These are phyloP conservation scores for Entophlyctis luteolus DNA, from an alignment of 192 early-diverging fungal species.

Conservation along the genomic window DNA sequence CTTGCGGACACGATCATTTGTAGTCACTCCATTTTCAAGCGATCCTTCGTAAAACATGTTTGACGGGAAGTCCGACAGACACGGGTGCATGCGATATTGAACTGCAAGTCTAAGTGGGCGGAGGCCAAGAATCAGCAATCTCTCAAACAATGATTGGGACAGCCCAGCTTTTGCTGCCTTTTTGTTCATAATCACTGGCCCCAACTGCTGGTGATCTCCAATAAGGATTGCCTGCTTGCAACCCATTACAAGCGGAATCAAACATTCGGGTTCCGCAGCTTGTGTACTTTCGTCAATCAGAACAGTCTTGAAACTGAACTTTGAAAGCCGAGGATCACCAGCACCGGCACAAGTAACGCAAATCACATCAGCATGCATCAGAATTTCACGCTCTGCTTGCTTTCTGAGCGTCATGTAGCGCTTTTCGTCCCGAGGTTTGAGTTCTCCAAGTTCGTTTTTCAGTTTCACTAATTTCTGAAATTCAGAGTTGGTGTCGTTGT, in stretches of 20 bases:
- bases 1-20: constrained; percentile 80
- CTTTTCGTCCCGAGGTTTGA: constrained; percentile 81
- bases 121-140: constrained; percentile 85
- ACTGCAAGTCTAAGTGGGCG: constrained; percentile 94
- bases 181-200: constrained; percentile 97
- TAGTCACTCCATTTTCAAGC: constrained; percentile 93
- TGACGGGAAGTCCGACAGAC: constrained; percentile 95
- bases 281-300: constrained; percentile 98
- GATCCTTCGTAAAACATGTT: constrained; percentile 99
- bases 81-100: constrained; percentile 99
- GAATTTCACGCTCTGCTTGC: constrained; percentile 86
- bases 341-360: constrained; percentile 96
- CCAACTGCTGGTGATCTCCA: constrained; percentile 98
- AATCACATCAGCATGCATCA: constrained; percentile 93
- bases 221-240: constrained; percentile 95
- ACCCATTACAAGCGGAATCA: constrained; percentile 97
- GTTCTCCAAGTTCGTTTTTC: constrained; percentile 85
- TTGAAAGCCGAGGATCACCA: constrained; percentile 86
- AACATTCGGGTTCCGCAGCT: constrained; percentile 91
- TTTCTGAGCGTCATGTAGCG: constrained; percentile 79
- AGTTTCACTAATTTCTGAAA: constrained; percentile 87
- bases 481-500: constrained; percentile 90
- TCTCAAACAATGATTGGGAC: constrained; percentile 94
- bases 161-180: constrained; percentile 91
- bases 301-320: constrained; percentile 87